Conservation (phyloP, 2,329 filamentous ascomycete species). For the Cordyceps tenuipes region DNA sequence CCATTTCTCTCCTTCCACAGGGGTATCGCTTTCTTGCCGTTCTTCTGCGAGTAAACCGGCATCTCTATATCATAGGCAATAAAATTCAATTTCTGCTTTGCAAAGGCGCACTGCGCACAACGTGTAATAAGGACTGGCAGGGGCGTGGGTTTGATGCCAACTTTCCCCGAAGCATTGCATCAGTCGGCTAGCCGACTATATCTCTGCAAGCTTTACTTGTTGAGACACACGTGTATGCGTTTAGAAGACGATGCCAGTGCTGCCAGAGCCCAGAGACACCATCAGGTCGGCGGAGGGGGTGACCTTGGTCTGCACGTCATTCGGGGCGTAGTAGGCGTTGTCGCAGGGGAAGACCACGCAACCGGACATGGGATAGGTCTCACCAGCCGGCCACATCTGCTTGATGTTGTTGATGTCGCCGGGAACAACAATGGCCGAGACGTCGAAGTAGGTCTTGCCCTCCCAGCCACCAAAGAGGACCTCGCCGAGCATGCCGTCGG, state of each 20-base stretch:
- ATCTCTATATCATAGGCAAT: slow-evolving; percentile 6
- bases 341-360: slow-evolving; percentile 44
- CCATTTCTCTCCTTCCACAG: slow-evolving; percentile 3
- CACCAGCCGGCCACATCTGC: slow-evolving; percentile 40
- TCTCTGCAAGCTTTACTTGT: not conserved
- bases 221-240: not conserved
- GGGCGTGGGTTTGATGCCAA: not conserved
- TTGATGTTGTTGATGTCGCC: slow-evolving; percentile 43
- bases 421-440: slow-evolving; percentile 49
- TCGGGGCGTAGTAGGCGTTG: slow-evolving; percentile 44
- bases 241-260: slow-evolving; percentile 18
- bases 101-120: slow-evolving; percentile 4
- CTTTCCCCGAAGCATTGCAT: not conserved
- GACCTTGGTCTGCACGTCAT: slow-evolving; percentile 49
- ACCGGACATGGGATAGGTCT: slow-evolving; percentile 35
- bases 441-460: slow-evolving; percentile 47
- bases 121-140: not conserved
- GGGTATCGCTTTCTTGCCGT: slow-evolving; percentile 11
- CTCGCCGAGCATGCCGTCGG: slow-evolving; percentile 45
- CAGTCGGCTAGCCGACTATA: slow-evolving; percentile 11
- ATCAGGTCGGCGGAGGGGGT: slow-evolving; percentile 41
- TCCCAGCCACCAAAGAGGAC: slow-evolving; percentile 40
- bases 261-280: slow-evolving; percentile 38
- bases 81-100: slow-evolving; percentile 11
- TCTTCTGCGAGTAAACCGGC: not conserved